These are phyloP conservation scores for Cladobotryum protrusum DNA, from an alignment of 2,329 filamentous ascomycete genomes.

Conservation along the genomic window DNA sequence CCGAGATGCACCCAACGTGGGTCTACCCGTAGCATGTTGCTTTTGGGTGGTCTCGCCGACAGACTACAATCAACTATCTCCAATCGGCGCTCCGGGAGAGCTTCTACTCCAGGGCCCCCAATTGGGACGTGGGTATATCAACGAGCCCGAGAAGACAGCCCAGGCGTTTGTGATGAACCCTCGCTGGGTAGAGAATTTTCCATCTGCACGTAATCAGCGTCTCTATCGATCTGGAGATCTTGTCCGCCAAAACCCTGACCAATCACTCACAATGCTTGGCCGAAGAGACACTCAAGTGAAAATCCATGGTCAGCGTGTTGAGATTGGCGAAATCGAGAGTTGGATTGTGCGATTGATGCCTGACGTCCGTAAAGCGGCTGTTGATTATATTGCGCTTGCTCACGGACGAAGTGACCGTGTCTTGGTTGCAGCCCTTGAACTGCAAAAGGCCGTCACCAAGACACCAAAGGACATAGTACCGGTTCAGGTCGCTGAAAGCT, in stretches of 20 bases:
- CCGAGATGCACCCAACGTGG: background rate
- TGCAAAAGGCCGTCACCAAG: background rate
- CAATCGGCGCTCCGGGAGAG: conserved; percentile 23
- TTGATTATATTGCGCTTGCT: conserved; percentile 1
- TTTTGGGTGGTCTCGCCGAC: conserved; percentile 3
- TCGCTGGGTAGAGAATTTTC: background rate
- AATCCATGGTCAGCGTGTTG: conserved; percentile 54
- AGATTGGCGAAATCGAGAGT: conserved; percentile 38
- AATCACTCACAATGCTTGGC: conserved; percentile 43
- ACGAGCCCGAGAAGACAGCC: conserved; percentile 26
- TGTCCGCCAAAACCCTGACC: conserved; percentile 28
- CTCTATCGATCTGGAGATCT: conserved; percentile 43
- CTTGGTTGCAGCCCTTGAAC: conserved; percentile 2
- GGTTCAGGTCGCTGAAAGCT: background rate
- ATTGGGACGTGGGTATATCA: conserved; percentile 43
- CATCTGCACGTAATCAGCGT: conserved; percentile 8
- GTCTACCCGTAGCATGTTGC: background rate
- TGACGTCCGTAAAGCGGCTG: conserved; percentile 3
- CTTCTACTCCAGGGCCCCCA: conserved; percentile 35
- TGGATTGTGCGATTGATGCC: conserved; percentile 4
- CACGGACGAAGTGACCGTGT: conserved; percentile 1
- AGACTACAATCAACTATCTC: conserved; percentile 15
- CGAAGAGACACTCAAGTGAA: conserved; percentile 58
- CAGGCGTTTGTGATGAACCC: conserved; percentile 27
- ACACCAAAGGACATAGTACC: background rate